Base-by-base conservation (phyloP, 164 flowering plant genomes). In the Vitis rupestris region DNA sequence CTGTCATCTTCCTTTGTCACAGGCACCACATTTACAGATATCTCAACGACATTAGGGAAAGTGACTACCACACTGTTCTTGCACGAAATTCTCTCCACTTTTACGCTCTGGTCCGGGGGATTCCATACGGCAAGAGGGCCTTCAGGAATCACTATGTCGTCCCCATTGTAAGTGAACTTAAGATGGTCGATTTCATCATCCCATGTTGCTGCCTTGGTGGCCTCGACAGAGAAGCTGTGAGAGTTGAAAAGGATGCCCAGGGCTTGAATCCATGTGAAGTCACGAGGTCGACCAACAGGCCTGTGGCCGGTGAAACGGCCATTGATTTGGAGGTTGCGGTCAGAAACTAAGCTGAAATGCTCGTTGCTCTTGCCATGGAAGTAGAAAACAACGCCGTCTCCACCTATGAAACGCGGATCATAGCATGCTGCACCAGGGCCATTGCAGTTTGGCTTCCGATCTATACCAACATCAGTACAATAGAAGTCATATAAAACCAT, bases 261-360 rank as follows among this genome's bases (percentile, higher is more conserved):
- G 29, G 88, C 89, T 75, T 89, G 97, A 63, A 87, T 85, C 97
- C 97, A 91, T 16, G 92, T 87, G 72, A 69, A 89, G 81, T 91
- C 94, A 59, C 97, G 59, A 17, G 82, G 50, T 72, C 89, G 61
- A 55, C 90, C 89, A 9, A 74, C 72, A 1, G 89, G 91, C 17
- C 89, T 70, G 62, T 72, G 89, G 62, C 96, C 96, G 47, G 85
- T 90, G 82, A 86, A 83, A 1, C 77, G 80, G 8, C 77, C 83
- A 64, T 86, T 86, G 75, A 83, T 76, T 60, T 83, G 86, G 61
- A 88, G 81, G 75, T 83, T 81, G 44, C 48, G 72, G 17, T 88
- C 92, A 9, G 94, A 87, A 11, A 88, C 78, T 51, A 87, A 75
- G 80, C 76, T 76, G 80, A 83, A 90, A 72, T 88, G 86, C 73